Base-by-base conservation (phyloP, 2,329 filamentous ascomycete species). In the Botrytis deweyae region DNA sequence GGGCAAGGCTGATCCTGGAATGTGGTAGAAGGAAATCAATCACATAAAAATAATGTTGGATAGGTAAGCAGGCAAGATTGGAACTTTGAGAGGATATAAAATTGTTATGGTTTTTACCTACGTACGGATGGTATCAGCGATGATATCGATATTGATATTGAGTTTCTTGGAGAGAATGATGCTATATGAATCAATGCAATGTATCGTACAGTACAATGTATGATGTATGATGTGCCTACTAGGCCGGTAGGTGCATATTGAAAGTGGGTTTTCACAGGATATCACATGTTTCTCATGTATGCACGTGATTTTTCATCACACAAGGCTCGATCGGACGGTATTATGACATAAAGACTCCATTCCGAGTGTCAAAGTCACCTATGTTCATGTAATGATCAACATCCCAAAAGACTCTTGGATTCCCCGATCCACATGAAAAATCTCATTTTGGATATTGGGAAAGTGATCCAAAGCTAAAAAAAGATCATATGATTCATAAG, bases 1-100 rank as follows among this genome's bases (percentile, higher is more conserved):
- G 70, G 63, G 63, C 62, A 58, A 68, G 66, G 66, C 66, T 68
- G 36, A 68, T 58, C 49, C 49, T 42, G 66, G 66, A 68, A 58
- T 68, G 66, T 42, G 36, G 40, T 68, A 12, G 52, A 18, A 44
- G 29, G 29, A 65, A 65, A 44, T 18, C 29, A 29, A 20, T 65
- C 62, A 44, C n/a, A 46, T 40, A 6, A 14, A 55, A 67, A 52
- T 22, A 16, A 29, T 40, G 65, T 40, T 38, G 44, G 63, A n/a
- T 33, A 36, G 10, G 49, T 22, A 40, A 40, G 29, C 29, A 38
- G 1, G 33, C 38, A 36, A 55, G 40, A 33, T 55, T 12, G 10
- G 44, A 55, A n/a, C 49, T n/a, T 16, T 55, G 22, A 55, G 44
- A 55, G 38, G 33, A 40, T 36, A 29, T 20, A 52, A 38, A 64